A percentile compares a stretch with the other conserved stretches of the same genome.
Evolutionary conservation across 2,329 filamentous ascomycete genomes (phyloP).

Genomic region (Torrubiella hemipterigena): DNA sequence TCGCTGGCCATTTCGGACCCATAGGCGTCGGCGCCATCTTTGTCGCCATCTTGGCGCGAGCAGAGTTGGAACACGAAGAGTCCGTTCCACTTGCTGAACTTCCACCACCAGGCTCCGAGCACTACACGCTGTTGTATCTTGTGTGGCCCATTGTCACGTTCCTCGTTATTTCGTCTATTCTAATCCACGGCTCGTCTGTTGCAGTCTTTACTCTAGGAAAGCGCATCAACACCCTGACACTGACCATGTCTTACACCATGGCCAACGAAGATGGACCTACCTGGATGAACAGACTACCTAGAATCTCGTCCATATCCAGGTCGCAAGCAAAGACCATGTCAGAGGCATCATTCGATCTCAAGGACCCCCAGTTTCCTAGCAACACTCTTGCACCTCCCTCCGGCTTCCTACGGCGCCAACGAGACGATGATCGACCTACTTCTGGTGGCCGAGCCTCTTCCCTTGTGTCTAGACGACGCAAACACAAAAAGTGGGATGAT

Average conservation of each 20-base stretch:
- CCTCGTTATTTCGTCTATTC: slow-evolving; percentile 83
- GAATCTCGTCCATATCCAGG: slow-evolving; percentile 54
- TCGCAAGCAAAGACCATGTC: slow-evolving; percentile 82
- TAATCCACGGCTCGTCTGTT: slow-evolving; percentile 95
- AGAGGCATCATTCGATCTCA: slow-evolving; percentile 56
- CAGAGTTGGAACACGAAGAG: slow-evolving; percentile 69
- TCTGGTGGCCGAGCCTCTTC: slow-evolving; percentile 48
- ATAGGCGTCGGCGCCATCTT: slow-evolving; percentile 97
- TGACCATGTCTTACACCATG: slow-evolving; percentile 93
- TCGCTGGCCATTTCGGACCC: slow-evolving; percentile 93
- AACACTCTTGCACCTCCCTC: slow-evolving; percentile 63
- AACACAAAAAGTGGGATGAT: slow-evolving; percentile 57
- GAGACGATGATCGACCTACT: slow-evolving; percentile 54
- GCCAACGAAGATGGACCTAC: slow-evolving; percentile 77
- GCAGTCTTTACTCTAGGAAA: slow-evolving; percentile 97
- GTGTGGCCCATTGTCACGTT: slow-evolving; percentile 97
- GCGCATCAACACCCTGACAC: slow-evolving; percentile 88
- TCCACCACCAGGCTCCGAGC: slow-evolving; percentile 39
- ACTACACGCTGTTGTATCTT: slow-evolving; percentile 63
- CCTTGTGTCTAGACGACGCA: slow-evolving; percentile 36
- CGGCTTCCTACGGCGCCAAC: slow-evolving; percentile 71
- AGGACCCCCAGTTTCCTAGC: slow-evolving; percentile 48
- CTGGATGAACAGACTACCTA: slow-evolving; percentile 90
- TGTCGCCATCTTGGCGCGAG: slow-evolving; percentile 80
- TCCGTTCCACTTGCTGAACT: slow-evolving; percentile 61